phyloP scores from a whole-genome alignment of 179 eudicot species.

The Beta corolliflora region DNA sequence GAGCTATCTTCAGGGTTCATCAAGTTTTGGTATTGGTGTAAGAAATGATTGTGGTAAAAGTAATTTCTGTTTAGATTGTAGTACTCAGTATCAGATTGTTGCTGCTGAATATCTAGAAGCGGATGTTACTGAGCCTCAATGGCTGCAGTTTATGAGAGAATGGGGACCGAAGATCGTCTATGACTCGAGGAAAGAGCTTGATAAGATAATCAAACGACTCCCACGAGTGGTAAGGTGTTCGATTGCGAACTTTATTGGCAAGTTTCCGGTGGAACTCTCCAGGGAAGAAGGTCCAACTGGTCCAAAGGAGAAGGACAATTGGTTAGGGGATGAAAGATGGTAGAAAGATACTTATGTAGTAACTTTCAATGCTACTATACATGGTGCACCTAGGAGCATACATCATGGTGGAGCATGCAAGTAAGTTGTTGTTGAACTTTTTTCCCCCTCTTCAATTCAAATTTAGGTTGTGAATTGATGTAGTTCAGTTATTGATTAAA shows the following conservation, averaged over 20 bases:
- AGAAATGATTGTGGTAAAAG: conserved; percentile 75
- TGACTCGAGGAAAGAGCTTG: conserved; percentile 59
- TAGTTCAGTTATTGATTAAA: too few relatives aligned
- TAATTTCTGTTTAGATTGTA: conserved; percentile 58
- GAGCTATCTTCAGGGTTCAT: conserved; percentile 62
- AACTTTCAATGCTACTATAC: too few relatives aligned
- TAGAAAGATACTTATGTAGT: conserved; percentile 17
- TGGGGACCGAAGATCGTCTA: conserved; percentile 79
- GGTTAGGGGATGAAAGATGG: conserved; percentile 85
- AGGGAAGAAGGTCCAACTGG: conserved; percentile 91
- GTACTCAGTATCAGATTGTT: conserved; percentile 52
- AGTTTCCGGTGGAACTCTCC: conserved; percentile 66
- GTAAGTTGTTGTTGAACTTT: too few relatives aligned
- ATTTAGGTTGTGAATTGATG: too few relatives aligned
- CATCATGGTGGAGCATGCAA: too few relatives aligned
- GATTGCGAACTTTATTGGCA: conserved; percentile 42
- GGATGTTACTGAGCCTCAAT: conserved; percentile 53
- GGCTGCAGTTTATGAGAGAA: conserved; percentile 83
- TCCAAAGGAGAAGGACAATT: conserved; percentile 92
- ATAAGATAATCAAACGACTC: conserved; percentile 42
- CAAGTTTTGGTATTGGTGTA: conserved; percentile 68
- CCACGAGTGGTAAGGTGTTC: conserved; percentile 49
- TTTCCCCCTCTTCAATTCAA: too few relatives aligned
- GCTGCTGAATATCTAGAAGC: conserved; percentile 80
- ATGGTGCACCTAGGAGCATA: too few relatives aligned